phyloP scores from a whole-genome alignment of 805 yeast species.

The Starmerella apicola region DNA sequence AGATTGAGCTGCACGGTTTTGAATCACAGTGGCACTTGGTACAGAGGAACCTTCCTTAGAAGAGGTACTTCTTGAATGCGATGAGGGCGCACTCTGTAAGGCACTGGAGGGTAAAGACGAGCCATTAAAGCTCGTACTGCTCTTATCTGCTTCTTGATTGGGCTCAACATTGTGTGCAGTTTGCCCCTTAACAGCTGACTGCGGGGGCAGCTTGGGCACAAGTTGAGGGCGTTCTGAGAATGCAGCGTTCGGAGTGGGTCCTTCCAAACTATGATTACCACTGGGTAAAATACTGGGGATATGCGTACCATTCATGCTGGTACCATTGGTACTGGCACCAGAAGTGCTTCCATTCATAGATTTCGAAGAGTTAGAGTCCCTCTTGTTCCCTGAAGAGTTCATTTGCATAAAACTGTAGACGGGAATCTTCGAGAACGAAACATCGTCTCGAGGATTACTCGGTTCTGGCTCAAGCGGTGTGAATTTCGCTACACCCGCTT shows the following conservation, averaged over 20 bases:
- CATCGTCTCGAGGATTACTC: not conserved
- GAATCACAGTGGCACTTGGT: not conserved
- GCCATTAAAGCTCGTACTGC: not conserved
- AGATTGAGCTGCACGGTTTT: not conserved
- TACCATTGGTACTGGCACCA: not conserved
- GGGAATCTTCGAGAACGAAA: slow-evolving; percentile 11
- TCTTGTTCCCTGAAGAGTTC: not conserved
- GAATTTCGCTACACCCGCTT: no score
- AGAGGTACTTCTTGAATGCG: not conserved
- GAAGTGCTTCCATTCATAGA: not conserved
- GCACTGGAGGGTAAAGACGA: not conserved
- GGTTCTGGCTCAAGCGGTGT: slow-evolving; percentile 12
- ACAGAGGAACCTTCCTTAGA: not conserved
- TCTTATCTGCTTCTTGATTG: not conserved
- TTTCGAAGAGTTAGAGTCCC: not conserved
- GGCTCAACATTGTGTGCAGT: not conserved
- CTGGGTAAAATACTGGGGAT: no score
- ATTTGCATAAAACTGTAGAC: slow-evolving; percentile 16
- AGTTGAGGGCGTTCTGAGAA: not conserved
- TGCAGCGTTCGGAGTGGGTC: not conserved
- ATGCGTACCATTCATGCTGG: no score
- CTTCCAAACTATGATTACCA: not conserved
- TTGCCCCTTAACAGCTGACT: not conserved
- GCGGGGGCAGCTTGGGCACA: not conserved
- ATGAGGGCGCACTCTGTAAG: no score